Evolutionary conservation across 2,329 filamentous ascomycete genomes (phyloP).

Genomic region (Graphium sp.): DNA sequence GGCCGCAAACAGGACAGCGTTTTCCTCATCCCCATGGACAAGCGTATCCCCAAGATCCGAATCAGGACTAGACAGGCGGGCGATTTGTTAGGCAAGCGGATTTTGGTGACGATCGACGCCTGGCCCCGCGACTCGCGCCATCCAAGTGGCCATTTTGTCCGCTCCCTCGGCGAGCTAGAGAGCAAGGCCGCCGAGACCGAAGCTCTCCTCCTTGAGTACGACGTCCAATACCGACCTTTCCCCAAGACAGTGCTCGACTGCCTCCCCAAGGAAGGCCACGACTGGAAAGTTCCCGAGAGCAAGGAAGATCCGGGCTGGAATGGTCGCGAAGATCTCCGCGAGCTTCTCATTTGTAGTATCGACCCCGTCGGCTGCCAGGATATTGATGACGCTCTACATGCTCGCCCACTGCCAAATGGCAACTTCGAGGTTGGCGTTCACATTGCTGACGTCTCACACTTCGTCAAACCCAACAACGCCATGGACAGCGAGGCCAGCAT

Average conservation of each 20-base stretch:
- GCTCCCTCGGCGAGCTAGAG: conserved; percentile 82
- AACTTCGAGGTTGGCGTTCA: conserved; percentile 95
- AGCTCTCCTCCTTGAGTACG: conserved; percentile 82
- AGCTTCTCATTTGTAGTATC: conserved; percentile 88
- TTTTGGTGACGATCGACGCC: conserved; percentile 83
- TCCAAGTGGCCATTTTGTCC: conserved; percentile 83
- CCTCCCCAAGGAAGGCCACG: conserved; percentile 75
- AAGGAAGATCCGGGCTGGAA: conserved; percentile 74
- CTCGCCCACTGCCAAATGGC: conserved; percentile 68
- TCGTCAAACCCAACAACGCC: conserved; percentile 89
- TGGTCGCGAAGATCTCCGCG: conserved; percentile 67
- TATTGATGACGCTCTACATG: conserved; percentile 94
- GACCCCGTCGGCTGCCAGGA: conserved; percentile 93
- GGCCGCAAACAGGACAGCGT: conserved; percentile 81
- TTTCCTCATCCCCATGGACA: conserved; percentile 95
- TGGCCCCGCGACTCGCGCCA: conserved; percentile 93
- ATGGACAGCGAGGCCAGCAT: conserved; percentile 95
- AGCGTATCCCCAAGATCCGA: conserved; percentile 89
- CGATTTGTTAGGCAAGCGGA: conserved; percentile 77
- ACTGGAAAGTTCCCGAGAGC: conserved; percentile 79
- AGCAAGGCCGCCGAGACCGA: conserved; percentile 97
- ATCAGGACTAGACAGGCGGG: conserved; percentile 80
- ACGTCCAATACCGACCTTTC: conserved; percentile 95
- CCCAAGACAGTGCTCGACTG: conserved; percentile 92
- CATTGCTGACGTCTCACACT: conserved; percentile 98